These are phyloP conservation scores for Nicotiana obtusifolia DNA, from an alignment of 257 asterid species.

Conservation along the genomic window DNA sequence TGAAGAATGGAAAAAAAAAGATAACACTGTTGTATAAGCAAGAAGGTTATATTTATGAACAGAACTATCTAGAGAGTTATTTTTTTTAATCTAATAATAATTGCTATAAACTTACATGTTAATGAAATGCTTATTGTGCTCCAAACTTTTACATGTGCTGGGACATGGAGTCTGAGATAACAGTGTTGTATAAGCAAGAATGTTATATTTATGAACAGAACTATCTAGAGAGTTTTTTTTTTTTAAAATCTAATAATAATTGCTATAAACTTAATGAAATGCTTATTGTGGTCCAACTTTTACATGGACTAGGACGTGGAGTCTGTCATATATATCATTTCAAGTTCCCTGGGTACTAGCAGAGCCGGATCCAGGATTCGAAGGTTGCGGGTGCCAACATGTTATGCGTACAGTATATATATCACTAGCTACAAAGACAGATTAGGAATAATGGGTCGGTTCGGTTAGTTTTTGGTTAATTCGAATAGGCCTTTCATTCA, in stretches of 20 bases:
- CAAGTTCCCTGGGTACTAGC: too few relatives aligned
- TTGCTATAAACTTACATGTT: not conserved
- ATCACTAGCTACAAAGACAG: too few relatives aligned
- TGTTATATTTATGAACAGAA: slow-evolving; percentile 1
- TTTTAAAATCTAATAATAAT: not conserved
- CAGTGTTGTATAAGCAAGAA: not conserved
- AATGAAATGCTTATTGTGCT: not conserved
- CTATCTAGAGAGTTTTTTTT: not conserved
- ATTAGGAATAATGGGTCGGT: too few relatives aligned
- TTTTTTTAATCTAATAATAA: not conserved
- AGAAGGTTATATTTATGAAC: not conserved
- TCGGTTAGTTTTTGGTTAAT: too few relatives aligned
- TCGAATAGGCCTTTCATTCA: too few relatives aligned
- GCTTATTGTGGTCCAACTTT: not conserved
- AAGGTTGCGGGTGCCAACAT: too few relatives aligned
- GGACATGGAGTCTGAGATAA: not conserved
- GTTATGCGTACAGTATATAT: too few relatives aligned
- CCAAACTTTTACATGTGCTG: not conserved
- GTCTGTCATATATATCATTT: not conserved
- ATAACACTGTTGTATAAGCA: not conserved
- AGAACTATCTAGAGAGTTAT: not conserved
- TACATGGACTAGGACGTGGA: not conserved
- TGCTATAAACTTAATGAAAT: not conserved
- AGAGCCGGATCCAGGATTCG: too few relatives aligned
- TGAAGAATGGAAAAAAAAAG: slow-evolving; percentile 1